Conservation (phyloP, 352 stramenopile species). For the Aphanomyces stellatus region DNA sequence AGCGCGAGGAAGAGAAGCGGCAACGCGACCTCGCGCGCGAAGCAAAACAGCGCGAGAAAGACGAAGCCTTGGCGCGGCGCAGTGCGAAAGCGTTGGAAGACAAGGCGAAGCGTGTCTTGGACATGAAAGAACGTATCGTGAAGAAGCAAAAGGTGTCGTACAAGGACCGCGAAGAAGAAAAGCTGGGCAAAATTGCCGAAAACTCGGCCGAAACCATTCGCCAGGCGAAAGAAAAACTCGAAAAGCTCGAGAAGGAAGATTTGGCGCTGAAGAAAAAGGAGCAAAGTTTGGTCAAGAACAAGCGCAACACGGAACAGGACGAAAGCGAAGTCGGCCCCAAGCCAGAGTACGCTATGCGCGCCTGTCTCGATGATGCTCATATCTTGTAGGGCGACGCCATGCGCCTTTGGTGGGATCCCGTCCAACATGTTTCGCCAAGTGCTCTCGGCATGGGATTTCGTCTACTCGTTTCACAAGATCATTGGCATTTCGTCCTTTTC, state of each 20-base stretch:
- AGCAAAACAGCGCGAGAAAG: constrained; percentile 55
- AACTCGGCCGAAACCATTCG: constrained; percentile 71
- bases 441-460: constrained; percentile 67
- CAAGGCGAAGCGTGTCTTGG: constrained; percentile 75
- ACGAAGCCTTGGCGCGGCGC: constrained; percentile 62
- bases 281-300: constrained; percentile 66
- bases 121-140: constrained; percentile 83
- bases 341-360: constrained; percentile 41
- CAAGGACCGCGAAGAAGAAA: constrained; percentile 85
- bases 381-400: constrained; percentile 36
- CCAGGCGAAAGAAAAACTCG: constrained; percentile 64
- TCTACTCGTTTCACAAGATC: constrained; percentile 62
- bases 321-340: constrained; percentile 42
- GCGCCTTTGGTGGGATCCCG: constrained; percentile 44
- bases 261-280: constrained; percentile 64
- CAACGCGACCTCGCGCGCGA: constrained; percentile 61
- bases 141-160: constrained; percentile 86
- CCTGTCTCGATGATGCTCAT: not conserved
- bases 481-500: constrained; percentile 51
- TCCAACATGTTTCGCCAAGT: constrained; percentile 38
- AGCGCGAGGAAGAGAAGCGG: constrained; percentile 73
- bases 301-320: constrained; percentile 43
- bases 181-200: constrained; percentile 66
- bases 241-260: constrained; percentile 85
- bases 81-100: constrained; percentile 72